Conservation (phyloP, 2,329 filamentous ascomycete genomes). For the Hyphodiscus sp. region DNA sequence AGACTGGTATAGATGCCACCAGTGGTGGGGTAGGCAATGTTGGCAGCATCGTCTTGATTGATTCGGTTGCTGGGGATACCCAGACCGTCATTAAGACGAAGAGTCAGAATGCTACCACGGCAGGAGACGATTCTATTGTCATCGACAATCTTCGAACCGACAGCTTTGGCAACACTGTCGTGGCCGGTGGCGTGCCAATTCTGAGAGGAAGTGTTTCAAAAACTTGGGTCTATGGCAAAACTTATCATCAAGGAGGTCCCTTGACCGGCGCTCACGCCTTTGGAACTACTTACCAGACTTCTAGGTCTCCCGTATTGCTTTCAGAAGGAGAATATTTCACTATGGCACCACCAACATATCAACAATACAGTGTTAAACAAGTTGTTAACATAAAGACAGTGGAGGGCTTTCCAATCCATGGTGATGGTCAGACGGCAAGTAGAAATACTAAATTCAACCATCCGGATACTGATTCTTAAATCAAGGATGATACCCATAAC, state of each 20-base stretch:
- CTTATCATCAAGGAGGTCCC: neutral
- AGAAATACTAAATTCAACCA: no score
- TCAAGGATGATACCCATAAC: neutral
- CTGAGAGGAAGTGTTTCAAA: neutral
- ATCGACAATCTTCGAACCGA: conserved; percentile 1
- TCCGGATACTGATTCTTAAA: neutral
- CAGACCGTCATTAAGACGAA: neutral
- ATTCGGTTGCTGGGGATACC: neutral
- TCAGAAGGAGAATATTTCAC: conserved; percentile 35
- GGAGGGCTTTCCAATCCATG: conserved; percentile 33
- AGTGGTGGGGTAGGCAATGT: neutral
- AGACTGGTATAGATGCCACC: neutral
- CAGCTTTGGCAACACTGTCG: neutral
- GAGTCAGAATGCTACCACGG: neutral
- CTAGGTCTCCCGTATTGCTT: conserved; percentile 16
- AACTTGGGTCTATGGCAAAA: conserved; percentile 9
- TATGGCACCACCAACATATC: conserved; percentile 37
- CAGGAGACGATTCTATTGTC: neutral
- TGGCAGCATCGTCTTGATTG: neutral
- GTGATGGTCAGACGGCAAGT: conserved; percentile 30
- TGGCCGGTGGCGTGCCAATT: neutral
- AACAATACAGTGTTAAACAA: conserved; percentile 34
- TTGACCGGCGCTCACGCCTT: neutral
- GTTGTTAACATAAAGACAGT: conserved; percentile 42
- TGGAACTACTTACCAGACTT: conserved; percentile 1